Evolutionary conservation across 2,329 filamentous ascomycete species (phyloP).

Genomic region (Scedosporium boydii): DNA sequence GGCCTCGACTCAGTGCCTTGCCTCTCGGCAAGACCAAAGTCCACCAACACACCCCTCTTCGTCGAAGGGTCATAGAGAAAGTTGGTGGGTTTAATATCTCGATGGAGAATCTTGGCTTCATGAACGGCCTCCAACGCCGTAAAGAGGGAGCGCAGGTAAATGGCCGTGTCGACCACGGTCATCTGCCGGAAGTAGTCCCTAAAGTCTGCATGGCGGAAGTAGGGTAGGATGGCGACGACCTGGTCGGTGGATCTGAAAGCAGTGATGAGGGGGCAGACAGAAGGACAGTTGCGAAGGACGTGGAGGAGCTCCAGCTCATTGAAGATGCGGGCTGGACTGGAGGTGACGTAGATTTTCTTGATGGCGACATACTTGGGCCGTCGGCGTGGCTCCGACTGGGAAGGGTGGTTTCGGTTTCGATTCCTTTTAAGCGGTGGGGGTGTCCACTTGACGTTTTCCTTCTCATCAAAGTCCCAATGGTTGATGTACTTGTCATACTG

Average conservation of each 20-base stretch:
- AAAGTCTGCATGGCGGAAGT: conserved; percentile 94
- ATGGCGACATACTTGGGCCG: conserved; percentile 77
- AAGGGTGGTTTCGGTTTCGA: conserved; percentile 23
- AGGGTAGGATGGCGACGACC: conserved; percentile 88
- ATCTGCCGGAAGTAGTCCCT: conserved; percentile 89
- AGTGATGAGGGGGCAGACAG: conserved; percentile 91
- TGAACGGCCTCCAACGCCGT: conserved; percentile 79
- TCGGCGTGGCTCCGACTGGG: conserved; percentile 13
- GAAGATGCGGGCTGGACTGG: conserved; percentile 82
- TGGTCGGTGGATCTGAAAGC: conserved; percentile 94
- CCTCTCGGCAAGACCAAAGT: conserved; percentile 92
- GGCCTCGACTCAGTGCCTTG: conserved; percentile 68
- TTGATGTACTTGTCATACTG: conserved; percentile 77
- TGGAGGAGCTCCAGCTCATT: conserved; percentile 93
- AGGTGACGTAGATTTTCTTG: conserved; percentile 99
- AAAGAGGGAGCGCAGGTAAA: conserved; percentile 85
- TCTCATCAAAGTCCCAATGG: conserved; percentile 68
- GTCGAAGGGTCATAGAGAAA: conserved; percentile 83
- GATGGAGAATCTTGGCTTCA: conserved; percentile 74
- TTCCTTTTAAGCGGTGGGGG: conserved; percentile 55
- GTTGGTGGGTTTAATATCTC: conserved; percentile 96
- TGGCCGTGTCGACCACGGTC: conserved; percentile 72
- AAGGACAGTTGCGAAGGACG: conserved; percentile 71
- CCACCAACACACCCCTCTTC: conserved; percentile 84
- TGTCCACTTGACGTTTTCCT: conserved; percentile 56